These are phyloP conservation scores for Harrya chromipes DNA, from an alignment of 768 basidiomycete genomes.

Conservation along the genomic window DNA sequence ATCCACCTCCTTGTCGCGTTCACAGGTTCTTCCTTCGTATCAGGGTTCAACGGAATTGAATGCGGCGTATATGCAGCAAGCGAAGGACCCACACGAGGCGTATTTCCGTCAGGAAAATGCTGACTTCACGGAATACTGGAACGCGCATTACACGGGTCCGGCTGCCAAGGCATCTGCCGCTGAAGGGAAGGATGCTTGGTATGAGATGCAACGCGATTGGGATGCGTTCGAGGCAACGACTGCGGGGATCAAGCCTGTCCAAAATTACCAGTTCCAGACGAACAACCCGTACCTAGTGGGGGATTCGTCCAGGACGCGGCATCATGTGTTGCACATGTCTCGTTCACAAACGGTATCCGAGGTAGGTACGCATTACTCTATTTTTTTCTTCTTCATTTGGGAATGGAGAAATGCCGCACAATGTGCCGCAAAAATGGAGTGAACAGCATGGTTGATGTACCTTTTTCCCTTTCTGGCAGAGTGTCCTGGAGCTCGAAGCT, in stretches of 20 bases:
- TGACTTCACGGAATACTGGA: constrained; percentile 64
- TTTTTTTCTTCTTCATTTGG: constrained; percentile 13
- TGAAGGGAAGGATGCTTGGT: constrained; percentile 47
- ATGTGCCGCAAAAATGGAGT: neutral
- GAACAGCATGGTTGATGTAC: constrained; percentile 15
- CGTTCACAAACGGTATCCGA: constrained; percentile 33
- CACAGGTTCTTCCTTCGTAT: constrained; percentile 10
- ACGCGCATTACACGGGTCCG: constrained; percentile 34
- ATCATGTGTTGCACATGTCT: constrained; percentile 39
- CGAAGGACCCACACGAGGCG: constrained; percentile 52
- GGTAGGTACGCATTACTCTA: constrained; percentile 30
- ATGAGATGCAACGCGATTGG: constrained; percentile 71
- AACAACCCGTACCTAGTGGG: constrained; percentile 78
- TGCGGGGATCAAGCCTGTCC: constrained; percentile 55
- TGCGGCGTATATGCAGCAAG: constrained; percentile 17
- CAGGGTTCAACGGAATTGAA: constrained; percentile 21
- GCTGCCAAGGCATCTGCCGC: constrained; percentile 16
- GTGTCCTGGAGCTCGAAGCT: constrained; percentile 86
- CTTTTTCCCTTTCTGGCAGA: constrained; percentile 44
- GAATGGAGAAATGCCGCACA: constrained; percentile 9
- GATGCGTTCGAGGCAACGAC: constrained; percentile 76
- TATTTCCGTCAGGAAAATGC: constrained; percentile 70
- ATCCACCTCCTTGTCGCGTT: constrained; percentile 7
- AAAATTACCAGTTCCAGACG: constrained; percentile 66
- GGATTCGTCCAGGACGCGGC: constrained; percentile 49